Conservation (phyloP, 2,329 filamentous ascomycete genomes). For the Phialocephala sp. region DNA sequence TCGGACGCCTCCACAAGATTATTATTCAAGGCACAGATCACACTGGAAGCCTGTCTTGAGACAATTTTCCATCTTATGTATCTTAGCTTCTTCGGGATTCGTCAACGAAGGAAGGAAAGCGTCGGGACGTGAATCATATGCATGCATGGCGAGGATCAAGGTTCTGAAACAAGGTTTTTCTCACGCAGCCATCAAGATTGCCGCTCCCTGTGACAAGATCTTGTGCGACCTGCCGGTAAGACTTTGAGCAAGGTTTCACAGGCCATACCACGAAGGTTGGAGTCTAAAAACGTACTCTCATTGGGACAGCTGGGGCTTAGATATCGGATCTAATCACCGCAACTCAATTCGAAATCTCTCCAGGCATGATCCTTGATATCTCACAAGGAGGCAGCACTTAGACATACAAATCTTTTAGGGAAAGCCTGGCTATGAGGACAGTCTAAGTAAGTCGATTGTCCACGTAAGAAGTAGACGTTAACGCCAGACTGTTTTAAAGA, state of each 20-base stretch:
- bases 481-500: neutral
- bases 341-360: constrained; percentile 2
- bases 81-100: neutral
- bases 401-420: constrained; percentile 7
- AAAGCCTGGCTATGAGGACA: neutral
- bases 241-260: constrained; percentile 11
- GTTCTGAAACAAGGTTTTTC: constrained; percentile 20
- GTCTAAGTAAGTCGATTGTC: neutral
- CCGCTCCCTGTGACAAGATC: constrained; percentile 25
- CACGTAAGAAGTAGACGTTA: neutral
- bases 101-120: neutral
- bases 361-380: constrained; percentile 14
- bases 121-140: constrained; percentile 10
- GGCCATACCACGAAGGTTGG: neutral
- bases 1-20: neutral
- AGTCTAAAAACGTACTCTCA: constrained; percentile 13
- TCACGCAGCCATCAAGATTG: constrained; percentile 20
- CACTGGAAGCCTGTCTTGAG: neutral
- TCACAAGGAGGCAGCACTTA: neutral
- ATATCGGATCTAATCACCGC: neutral
- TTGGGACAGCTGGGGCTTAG: constrained; percentile 13
- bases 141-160: constrained; percentile 23
- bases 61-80: neutral
- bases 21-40: neutral
- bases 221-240: constrained; percentile 18